Conservation (phyloP, 192 early-diverging fungal species). For the Diversispora eburnea region DNA sequence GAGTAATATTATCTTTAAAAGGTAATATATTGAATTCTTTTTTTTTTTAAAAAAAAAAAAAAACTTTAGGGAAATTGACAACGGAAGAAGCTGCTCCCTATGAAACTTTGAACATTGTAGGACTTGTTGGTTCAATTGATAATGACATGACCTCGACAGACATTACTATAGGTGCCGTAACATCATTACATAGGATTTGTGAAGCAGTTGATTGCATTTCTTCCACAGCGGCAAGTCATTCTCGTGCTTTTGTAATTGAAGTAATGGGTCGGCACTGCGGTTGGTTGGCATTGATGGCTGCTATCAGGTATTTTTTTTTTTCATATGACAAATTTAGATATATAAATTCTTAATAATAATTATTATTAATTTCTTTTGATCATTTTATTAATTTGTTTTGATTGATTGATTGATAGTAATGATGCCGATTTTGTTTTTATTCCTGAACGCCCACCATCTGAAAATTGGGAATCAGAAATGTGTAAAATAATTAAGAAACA, state of each 20-base stretch:
- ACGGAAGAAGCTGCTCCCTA: slow-evolving; percentile 56
- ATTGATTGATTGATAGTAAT: slow-evolving; percentile 46
- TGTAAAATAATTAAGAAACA: slow-evolving; percentile 72
- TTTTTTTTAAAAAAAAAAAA: neutral
- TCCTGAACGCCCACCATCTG: slow-evolving; percentile 88
- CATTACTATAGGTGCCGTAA: slow-evolving; percentile 94
- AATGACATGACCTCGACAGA: slow-evolving; percentile 89
- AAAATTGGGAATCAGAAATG: slow-evolving; percentile 88
- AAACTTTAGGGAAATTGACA: slow-evolving; percentile 40
- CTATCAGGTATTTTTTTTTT: slow-evolving; percentile 45
- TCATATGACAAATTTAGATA: neutral
- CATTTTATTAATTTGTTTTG: slow-evolving; percentile 2
- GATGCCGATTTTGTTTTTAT: slow-evolving; percentile 97
- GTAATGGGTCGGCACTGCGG: slow-evolving; percentile 99
- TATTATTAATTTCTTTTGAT: neutral
- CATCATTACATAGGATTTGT: slow-evolving; percentile 92
- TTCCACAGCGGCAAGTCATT: slow-evolving; percentile 90
- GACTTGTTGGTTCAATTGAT: slow-evolving; percentile 95
- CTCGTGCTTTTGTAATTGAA: slow-evolving; percentile 95
- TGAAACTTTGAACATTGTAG: slow-evolving; percentile 85
- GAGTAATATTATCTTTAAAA: too few species aligned
- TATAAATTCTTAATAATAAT: neutral
- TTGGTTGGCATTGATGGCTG: slow-evolving; percentile 88
- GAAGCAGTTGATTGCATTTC: slow-evolving; percentile 91
- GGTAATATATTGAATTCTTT: too few species aligned